Evolutionary conservation across 148 eudicot species (phyloP).

Genomic region (Camellia sinensis): DNA sequence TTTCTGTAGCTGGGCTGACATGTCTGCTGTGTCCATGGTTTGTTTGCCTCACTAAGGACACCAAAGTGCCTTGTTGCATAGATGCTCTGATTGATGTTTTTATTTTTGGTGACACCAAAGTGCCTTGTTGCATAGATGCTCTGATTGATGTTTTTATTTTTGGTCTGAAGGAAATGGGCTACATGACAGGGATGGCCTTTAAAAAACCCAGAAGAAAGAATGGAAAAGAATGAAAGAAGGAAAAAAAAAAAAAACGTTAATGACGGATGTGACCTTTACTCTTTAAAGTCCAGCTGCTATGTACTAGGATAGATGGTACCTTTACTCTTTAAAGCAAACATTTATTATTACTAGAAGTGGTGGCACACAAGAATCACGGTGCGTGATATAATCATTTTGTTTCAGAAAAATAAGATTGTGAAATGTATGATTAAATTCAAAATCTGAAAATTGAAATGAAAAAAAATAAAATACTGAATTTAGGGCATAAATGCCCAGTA

Average conservation of each 20-base stretch:
- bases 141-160: background rate
- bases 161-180: constrained; percentile 4
- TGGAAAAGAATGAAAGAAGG: background rate
- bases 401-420: no score
- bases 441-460: no score
- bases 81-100: background rate
- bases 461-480: no score
- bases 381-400: no score
- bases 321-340: background rate
- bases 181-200: background rate
- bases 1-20: background rate
- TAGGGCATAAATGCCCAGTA: no score
- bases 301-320: background rate
- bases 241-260: no score
- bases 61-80: background rate
- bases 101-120: background rate
- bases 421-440: no score
- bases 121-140: background rate
- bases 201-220: background rate
- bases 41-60: background rate
- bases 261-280: background rate
- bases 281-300: background rate
- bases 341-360: background rate
- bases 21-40: background rate
- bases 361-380: no score